Percentiles rank a stretch among this genome's conserved stretches.
phyloP scores from a whole-genome alignment of 2,329 filamentous ascomycete species.

The Trichophyton verrucosum region DNA sequence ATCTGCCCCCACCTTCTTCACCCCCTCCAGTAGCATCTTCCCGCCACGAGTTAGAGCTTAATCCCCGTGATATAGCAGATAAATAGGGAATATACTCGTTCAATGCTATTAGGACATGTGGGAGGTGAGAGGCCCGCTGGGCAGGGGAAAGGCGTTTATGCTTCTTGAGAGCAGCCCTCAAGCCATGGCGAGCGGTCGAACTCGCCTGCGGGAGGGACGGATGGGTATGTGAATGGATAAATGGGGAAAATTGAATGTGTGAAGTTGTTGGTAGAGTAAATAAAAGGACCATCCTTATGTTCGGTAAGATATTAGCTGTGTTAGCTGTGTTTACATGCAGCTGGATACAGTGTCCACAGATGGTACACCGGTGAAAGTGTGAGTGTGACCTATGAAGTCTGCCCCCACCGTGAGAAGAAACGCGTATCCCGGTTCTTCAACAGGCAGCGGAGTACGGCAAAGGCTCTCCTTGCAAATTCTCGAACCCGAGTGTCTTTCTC shows the following conservation, averaged over 20 bases:
- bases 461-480: background rate
- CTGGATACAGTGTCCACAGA: background rate
- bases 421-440: background rate
- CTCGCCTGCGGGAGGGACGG: constrained; percentile 75
- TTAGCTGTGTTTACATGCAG: background rate
- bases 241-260: constrained; percentile 66
- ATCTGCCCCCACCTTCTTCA: background rate
- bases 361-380: background rate
- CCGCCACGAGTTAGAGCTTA: constrained; percentile 40
- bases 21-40: constrained; percentile 7
- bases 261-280: constrained; percentile 85
- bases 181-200: constrained; percentile 69
- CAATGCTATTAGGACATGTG: constrained; percentile 55
- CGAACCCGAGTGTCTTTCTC: background rate
- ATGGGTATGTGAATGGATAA: constrained; percentile 67
- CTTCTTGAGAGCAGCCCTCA: constrained; percentile 72
- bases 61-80: constrained; percentile 59
- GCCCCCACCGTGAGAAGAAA: background rate
- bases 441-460: background rate
- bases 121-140: constrained; percentile 58
- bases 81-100: constrained; percentile 75
- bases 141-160: constrained; percentile 72
- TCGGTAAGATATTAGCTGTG: background rate
- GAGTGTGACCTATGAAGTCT: background rate
- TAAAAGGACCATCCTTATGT: constrained; percentile 63